Evolutionary conservation across 257 asterid species (phyloP).

Genomic region (Coffea canephora): DNA sequence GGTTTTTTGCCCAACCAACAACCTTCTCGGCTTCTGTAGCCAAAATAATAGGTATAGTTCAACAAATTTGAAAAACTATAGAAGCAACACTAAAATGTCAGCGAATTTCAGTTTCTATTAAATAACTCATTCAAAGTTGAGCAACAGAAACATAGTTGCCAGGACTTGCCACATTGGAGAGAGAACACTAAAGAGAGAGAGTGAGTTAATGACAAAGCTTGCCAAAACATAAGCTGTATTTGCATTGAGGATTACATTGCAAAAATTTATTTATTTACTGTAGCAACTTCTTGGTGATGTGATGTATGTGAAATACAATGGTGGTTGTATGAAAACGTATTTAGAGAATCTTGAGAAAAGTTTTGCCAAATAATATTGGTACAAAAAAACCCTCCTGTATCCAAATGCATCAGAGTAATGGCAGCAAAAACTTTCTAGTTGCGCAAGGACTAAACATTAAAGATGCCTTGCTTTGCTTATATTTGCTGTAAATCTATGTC

Average conservation of each 20-base stretch:
- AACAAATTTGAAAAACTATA: slow-evolving; percentile 8
- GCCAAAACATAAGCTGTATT: neutral
- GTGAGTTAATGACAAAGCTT: neutral
- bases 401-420: neutral
- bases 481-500: neutral
- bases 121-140: neutral
- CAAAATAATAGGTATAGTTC: slow-evolving; percentile 13
- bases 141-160: neutral
- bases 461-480: neutral
- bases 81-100: neutral
- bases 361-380: too few relatives aligned
- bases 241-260: too few relatives aligned
- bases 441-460: neutral
- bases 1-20: slow-evolving; percentile 95
- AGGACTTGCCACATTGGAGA: neutral
- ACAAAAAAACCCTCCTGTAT: neutral
- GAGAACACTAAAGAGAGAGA: neutral
- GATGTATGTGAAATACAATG: too few relatives aligned
- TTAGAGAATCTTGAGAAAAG: too few relatives aligned
- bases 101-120: neutral
- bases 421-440: neutral
- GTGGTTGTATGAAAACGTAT: too few relatives aligned
- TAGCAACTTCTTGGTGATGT: too few relatives aligned
- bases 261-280: too few relatives aligned
- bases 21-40: slow-evolving; percentile 84